phyloP scores from a whole-genome alignment of 2,329 filamentous ascomycete genomes.

The Chaetomiaceae sp. region DNA sequence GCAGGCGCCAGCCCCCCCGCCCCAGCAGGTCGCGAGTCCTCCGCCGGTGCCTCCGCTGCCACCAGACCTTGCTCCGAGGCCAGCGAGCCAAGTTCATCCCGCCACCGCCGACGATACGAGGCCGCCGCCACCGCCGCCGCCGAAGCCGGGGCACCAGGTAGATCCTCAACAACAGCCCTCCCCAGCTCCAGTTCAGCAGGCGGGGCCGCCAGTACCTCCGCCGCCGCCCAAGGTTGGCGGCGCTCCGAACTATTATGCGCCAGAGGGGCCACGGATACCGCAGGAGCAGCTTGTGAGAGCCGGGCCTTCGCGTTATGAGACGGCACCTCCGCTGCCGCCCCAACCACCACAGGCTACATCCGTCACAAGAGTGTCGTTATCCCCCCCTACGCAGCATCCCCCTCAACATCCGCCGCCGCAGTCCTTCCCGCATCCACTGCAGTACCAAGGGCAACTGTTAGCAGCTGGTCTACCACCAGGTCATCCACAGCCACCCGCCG shows the following conservation, averaged over 20 bases:
- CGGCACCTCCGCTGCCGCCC: slow-evolving; percentile 43
- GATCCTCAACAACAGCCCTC: slow-evolving; percentile 30
- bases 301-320: slow-evolving; percentile 42
- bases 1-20: slow-evolving; percentile 41
- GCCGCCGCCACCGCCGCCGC: slow-evolving; percentile 51
- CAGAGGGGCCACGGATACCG: slow-evolving; percentile 6
- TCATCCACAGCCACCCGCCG: slow-evolving; percentile 16
- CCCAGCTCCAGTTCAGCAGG: slow-evolving; percentile 33
- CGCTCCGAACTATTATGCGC: slow-evolving; percentile 27
- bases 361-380: slow-evolving; percentile 13
- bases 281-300: slow-evolving; percentile 14
- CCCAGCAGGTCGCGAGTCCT: slow-evolving; percentile 42
- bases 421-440: slow-evolving; percentile 22
- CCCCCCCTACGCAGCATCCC: slow-evolving; percentile 12
- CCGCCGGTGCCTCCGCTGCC: slow-evolving; percentile 71
- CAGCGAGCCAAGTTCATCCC: slow-evolving; percentile 34
- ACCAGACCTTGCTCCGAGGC: slow-evolving; percentile 52
- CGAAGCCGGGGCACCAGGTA: slow-evolving; percentile 42
- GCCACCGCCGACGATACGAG: slow-evolving; percentile 32
- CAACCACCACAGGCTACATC: slow-evolving; percentile 23
- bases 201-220: slow-evolving; percentile 32
- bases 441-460: slow-evolving; percentile 27
- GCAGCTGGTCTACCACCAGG: slow-evolving; percentile 19
- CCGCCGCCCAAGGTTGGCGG: slow-evolving; percentile 32
- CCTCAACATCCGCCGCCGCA: too few relatives aligned